These are phyloP conservation scores for Microcyclospora pomicola DNA, from an alignment of 2,329 filamentous ascomycete species.

Conservation along the genomic window DNA sequence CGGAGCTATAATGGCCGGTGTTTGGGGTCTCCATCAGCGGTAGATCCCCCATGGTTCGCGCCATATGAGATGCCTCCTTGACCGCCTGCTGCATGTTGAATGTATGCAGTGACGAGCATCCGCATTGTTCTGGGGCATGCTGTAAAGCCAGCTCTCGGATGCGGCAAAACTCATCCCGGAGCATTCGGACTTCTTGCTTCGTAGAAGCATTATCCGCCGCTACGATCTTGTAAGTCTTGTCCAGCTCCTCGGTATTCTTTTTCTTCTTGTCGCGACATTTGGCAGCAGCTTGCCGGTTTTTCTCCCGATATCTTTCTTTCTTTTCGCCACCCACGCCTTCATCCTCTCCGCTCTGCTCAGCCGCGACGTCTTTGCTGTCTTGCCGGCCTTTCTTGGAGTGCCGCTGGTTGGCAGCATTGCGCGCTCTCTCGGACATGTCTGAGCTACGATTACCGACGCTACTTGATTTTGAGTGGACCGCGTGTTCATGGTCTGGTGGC, in stretches of 20 bases:
- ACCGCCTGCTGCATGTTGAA: slow-evolving; percentile 21
- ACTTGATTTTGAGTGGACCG: neutral
- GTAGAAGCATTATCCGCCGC: slow-evolving; percentile 19
- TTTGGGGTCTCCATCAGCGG: too few relatives aligned
- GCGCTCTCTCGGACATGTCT: slow-evolving; percentile 17
- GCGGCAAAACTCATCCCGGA: slow-evolving; percentile 21
- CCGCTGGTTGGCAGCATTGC: slow-evolving; percentile 18
- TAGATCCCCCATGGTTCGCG: too few relatives aligned
- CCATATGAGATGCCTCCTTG: too few relatives aligned
- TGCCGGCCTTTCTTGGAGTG: slow-evolving; percentile 13
- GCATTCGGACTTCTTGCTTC: slow-evolving; percentile 18
- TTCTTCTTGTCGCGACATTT: slow-evolving; percentile 62
- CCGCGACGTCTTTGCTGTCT: slow-evolving; percentile 2
- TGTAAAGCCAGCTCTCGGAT: slow-evolving; percentile 21
- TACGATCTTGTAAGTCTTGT: slow-evolving; percentile 30
- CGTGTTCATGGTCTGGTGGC: slow-evolving; percentile 15
- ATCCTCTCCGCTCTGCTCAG: slow-evolving; percentile 7
- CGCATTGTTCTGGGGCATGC: slow-evolving; percentile 19
- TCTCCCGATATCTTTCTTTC: slow-evolving; percentile 48
- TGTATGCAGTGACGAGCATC: slow-evolving; percentile 18
- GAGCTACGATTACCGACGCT: slow-evolving; percentile 2
- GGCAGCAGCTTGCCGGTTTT: slow-evolving; percentile 58
- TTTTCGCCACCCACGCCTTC: slow-evolving; percentile 26
- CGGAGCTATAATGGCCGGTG: too few relatives aligned
- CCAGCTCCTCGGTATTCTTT: slow-evolving; percentile 39